Conservation (phyloP, 2,329 filamentous ascomycete species). For the Penicillium brevicompactum region DNA sequence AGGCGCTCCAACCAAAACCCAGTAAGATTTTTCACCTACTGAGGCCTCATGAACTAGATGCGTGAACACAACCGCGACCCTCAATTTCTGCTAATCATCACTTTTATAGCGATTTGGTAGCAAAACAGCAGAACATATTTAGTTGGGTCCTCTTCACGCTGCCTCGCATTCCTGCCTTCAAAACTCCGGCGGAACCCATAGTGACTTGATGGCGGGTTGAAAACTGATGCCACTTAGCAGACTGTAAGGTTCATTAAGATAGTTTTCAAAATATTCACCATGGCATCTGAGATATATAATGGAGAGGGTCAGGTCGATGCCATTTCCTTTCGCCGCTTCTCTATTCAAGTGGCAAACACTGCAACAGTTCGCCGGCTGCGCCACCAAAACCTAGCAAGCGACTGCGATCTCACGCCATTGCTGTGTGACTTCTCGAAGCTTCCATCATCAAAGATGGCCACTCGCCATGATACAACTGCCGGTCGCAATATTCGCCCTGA, state of each 20-base stretch:
- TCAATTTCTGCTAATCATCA: not conserved
- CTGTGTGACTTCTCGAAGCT: too few relatives aligned
- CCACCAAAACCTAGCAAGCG: too few relatives aligned
- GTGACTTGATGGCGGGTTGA: not conserved
- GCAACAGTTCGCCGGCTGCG: too few relatives aligned
- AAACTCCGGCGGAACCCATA: not conserved
- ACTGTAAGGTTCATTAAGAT: not conserved
- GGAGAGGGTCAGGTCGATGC: too few relatives aligned
- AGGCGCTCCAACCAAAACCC: not conserved
- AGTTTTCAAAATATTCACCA: not conserved
- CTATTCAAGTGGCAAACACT: too few relatives aligned
- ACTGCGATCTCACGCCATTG: too few relatives aligned
- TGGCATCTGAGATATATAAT: too few relatives aligned
- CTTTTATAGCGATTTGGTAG: not conserved
- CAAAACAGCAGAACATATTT: not conserved
- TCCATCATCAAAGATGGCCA: too few relatives aligned
- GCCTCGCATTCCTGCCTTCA: not conserved
- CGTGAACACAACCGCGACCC: too few relatives aligned
- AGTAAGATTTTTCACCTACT: not conserved
- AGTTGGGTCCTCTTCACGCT: not conserved
- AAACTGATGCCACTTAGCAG: not conserved
- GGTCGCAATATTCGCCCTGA: not conserved
- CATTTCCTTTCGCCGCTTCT: too few relatives aligned
- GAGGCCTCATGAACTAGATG: not conserved
- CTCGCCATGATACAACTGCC: too few relatives aligned